These are phyloP conservation scores for Berkeleyomyces rouxiae DNA, from an alignment of 2,329 filamentous ascomycete genomes.

Conservation along the genomic window DNA sequence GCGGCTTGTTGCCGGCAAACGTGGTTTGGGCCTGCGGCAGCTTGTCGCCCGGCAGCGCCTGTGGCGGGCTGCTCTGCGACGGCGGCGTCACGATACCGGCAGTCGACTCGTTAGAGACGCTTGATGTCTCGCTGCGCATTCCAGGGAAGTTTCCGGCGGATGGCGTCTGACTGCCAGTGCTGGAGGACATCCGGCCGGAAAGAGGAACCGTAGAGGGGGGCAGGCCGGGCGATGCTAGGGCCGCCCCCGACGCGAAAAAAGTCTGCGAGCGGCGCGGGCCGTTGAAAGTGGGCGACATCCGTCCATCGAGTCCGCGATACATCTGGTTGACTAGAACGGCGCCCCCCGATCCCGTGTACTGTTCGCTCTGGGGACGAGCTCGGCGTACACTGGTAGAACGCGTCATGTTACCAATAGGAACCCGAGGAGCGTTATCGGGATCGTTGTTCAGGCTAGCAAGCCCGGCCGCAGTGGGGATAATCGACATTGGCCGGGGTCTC, in stretches of 20 bases:
- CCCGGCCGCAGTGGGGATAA: slow-evolving; percentile 28
- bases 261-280: slow-evolving; percentile 44
- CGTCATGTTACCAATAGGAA: slow-evolving; percentile 46
- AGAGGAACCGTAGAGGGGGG: slow-evolving; percentile 26
- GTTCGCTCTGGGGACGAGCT: slow-evolving; percentile 44
- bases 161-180: slow-evolving; percentile 25
- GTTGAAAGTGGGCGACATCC: slow-evolving; percentile 41
- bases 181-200: slow-evolving; percentile 34
- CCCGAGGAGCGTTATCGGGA: slow-evolving; percentile 58
- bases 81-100: slow-evolving; percentile 29
- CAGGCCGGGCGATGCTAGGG: slow-evolving; percentile 12
- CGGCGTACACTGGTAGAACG: slow-evolving; percentile 38
- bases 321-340: slow-evolving; percentile 66
- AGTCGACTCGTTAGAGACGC: slow-evolving; percentile 47
- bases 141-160: slow-evolving; percentile 52
- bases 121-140: slow-evolving; percentile 48
- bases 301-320: slow-evolving; percentile 58
- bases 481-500: slow-evolving; percentile 37
- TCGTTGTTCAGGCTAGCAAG: slow-evolving; percentile 36
- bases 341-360: slow-evolving; percentile 36
- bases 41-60: slow-evolving; percentile 19
- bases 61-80: slow-evolving; percentile 36
- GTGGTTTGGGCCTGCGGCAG: slow-evolving; percentile 44
- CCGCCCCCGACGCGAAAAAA: slow-evolving; percentile 43
- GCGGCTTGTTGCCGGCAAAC: slow-evolving; percentile 52